These are phyloP conservation scores for Aquilaria yunnanensis DNA, from an alignment of 345 rosid species.

Conservation along the genomic window DNA sequence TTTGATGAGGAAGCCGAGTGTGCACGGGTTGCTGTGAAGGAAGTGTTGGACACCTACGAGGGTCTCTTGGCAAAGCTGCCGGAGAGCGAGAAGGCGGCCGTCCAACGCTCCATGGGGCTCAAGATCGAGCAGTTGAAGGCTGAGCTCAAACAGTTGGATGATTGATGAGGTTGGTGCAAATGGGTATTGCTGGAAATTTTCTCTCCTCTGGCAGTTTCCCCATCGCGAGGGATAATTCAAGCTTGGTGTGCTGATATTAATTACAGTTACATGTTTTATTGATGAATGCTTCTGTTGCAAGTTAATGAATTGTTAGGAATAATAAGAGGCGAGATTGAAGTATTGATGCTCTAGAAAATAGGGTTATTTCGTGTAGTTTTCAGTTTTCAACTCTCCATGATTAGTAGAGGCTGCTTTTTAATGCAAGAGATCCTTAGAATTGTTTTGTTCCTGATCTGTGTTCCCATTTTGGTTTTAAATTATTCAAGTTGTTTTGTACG, in stretches of 20 bases:
- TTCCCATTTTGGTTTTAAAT: no score
- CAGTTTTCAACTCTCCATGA: no score
- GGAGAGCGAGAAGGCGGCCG: conserved; percentile 47
- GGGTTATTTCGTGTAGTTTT: no score
- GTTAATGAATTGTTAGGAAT: no score
- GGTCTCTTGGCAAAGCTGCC: conserved; percentile 53
- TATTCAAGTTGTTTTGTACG: no score
- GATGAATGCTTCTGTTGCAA: not conserved
- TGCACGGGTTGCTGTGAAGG: conserved; percentile 71
- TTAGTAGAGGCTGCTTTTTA: no score
- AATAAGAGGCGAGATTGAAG: no score
- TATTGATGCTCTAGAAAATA: no score
- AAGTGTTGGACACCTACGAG: conserved; percentile 58
- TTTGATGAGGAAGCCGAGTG: conserved; percentile 91
- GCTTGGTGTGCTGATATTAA: not conserved
- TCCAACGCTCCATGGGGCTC: conserved; percentile 91
- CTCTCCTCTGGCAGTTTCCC: not conserved
- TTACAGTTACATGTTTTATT: not conserved
- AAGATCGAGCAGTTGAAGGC: conserved; percentile 97
- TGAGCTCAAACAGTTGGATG: conserved; percentile 77
- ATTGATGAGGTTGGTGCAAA: conserved; percentile 33
- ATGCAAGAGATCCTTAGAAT: no score
- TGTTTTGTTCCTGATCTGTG: no score
- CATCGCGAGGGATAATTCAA: not conserved
- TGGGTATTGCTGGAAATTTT: not conserved